Percentiles rank a stretch among this genome's conserved stretches.
Conservation (phyloP, 495 filamentous ascomycete species). For the Trypethelium eluteriae region DNA sequence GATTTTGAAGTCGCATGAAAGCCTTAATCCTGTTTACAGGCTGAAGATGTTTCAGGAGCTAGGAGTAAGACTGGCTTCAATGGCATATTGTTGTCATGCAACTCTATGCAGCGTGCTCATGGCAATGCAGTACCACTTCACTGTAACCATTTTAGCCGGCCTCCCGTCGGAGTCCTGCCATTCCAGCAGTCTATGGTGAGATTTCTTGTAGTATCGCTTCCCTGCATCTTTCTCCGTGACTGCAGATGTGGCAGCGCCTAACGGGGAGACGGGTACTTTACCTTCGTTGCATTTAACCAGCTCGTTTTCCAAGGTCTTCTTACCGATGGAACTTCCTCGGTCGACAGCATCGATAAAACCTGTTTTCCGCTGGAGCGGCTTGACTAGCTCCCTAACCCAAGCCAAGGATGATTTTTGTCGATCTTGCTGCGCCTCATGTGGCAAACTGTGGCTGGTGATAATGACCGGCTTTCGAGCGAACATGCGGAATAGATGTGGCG, state of each 20-base stretch:
- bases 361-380: neutral
- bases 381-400: neutral
- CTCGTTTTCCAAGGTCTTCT: neutral
- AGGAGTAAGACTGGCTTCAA: neutral
- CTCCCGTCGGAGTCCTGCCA: neutral
- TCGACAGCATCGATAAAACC: neutral
- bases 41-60: neutral
- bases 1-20: neutral
- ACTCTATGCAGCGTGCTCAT: neutral
- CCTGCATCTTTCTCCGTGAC: neutral
- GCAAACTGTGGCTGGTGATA: constrained; percentile 4
- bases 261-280: no score
- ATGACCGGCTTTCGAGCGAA: neutral
- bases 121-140: neutral
- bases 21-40: neutral
- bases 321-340: neutral
- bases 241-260: neutral
- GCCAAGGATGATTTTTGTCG: neutral
- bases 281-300: neutral
- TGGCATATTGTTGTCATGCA: neutral
- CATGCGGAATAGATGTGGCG: neutral
- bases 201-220: no score
- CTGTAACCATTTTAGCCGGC: constrained; percentile 5
- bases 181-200: no score
- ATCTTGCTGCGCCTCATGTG: constrained; percentile 8